Conservation (phyloP, 345 rosid species). For the Sisymbrium altissimum region DNA sequence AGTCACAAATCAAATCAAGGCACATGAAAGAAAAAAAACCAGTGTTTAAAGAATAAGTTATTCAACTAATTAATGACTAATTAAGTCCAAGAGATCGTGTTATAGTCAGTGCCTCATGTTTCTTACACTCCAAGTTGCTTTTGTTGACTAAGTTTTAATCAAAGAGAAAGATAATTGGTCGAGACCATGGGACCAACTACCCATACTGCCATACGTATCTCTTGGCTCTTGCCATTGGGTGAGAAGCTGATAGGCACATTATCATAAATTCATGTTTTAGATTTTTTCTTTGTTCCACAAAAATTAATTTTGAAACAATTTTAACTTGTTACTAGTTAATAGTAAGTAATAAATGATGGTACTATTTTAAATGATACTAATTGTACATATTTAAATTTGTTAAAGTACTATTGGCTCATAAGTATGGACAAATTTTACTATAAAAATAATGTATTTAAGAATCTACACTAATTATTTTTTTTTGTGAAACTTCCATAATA, state of each 20-base stretch:
- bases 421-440: too few species aligned
- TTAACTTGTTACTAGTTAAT: too few species aligned
- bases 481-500: too few species aligned
- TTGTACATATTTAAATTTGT: too few species aligned
- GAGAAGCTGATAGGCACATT: constrained; percentile 9
- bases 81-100: background rate
- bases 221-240: constrained; percentile 4
- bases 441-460: too few species aligned
- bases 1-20: constrained; percentile 14
- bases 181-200: constrained; percentile 13
- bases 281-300: background rate
- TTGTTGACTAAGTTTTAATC: constrained; percentile 16
- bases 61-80: background rate
- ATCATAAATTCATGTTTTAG: background rate
- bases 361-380: too few species aligned
- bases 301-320: background rate
- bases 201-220: background rate
- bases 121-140: constrained; percentile 26
- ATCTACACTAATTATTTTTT: too few species aligned
- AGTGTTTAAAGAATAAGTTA: background rate
- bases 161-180: background rate
- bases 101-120: background rate
- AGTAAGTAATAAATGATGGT: too few species aligned
- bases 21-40: background rate
- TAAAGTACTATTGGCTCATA: too few species aligned